Percentiles rank a stretch among this genome's conserved stretches.
These are phyloP conservation scores for Syncephalastrum racemosum DNA, from an alignment of 371 early-diverging fungal genomes.

Conservation along the genomic window DNA sequence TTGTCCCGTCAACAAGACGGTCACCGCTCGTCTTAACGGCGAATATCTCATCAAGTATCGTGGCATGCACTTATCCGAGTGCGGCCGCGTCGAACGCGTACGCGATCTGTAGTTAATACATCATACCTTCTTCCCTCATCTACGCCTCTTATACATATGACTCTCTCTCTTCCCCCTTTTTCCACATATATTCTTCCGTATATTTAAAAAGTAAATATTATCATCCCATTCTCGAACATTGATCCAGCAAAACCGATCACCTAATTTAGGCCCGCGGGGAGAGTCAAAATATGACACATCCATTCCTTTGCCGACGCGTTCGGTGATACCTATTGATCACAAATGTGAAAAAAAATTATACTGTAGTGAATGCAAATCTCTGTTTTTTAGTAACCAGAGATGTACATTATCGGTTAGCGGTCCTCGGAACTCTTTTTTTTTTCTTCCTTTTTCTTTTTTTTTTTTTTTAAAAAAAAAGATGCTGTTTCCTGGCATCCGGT, in stretches of 20 bases:
- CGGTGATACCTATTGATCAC: background rate
- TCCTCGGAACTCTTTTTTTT: background rate
- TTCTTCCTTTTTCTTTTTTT: no score
- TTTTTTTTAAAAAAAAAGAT: no score
- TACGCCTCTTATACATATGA: no score
- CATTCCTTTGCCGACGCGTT: background rate
- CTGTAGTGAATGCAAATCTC: no score
- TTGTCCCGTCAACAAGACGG: constrained; percentile 65
- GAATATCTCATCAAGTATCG: constrained; percentile 64
- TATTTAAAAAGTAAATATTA: no score
- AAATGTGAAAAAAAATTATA: background rate
- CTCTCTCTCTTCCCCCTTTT: background rate
- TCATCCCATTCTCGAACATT: no score
- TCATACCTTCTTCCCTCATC: background rate
- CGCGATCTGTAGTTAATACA: constrained; percentile 31
- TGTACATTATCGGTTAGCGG: no score
- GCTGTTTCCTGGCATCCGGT: background rate
- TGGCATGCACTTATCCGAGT: constrained; percentile 58
- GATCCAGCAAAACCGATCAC: background rate
- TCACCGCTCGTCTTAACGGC: constrained; percentile 57
- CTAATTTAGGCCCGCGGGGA: background rate
- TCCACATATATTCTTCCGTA: no score
- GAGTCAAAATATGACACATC: no score
- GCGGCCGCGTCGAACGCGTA: constrained; percentile 47
- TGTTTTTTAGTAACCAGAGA: no score